Evolutionary conservation across 1,139 yeast genomes (phyloP), one percentile per base, ranked within the genome.

Genomic region (Spathaspora jeffriesii): DNA sequence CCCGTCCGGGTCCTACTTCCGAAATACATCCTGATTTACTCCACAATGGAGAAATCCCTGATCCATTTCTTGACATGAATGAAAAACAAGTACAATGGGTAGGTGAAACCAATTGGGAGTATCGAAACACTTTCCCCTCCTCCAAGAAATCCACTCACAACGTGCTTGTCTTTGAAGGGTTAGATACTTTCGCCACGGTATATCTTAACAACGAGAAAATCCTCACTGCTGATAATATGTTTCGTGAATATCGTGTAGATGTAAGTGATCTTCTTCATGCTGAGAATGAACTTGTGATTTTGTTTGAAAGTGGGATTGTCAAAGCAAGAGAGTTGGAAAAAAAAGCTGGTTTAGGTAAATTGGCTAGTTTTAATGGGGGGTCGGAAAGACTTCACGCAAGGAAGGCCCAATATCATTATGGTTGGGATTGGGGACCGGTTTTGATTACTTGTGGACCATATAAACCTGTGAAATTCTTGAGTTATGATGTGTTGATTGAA

Each of bases 371-470:
- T 55, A 76, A 72, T 54, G 81, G 79, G 2, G 79, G 73, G 42
- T 46, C 68, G 7, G 57, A 66, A 37, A 60, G 83, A 39, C 59
- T 73, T 40, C 70, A 74, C 47, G 70, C 73, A 9, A 62, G 84
- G 50, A 79, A 79, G 55, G 79, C 83, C 0, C 83, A 77, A 55
- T 78, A 77, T 54, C 82, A 78, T 50, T 79, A 67, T 56, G 84
- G 84, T 3, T 79, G 84, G 84, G 84, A 79, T 57, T 79, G 84
- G 84, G 82, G 82, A 10, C 83, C 82, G 7, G 57, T 65, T 1
- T 56, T 77, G 43, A 62, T 75, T 56, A 68, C 78, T 14, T 73
- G 78, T 57, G 82, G 82, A 5, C 78, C 79, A 10, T 76, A 64
- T 54, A 64, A 64, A 48, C 79, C 78, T 0, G 65, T 77, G 1